Evolutionary conservation across 352 stramenopile species (phyloP), one percentile per base, ranked within the genome.

Genomic region (Pythium volutum): DNA sequence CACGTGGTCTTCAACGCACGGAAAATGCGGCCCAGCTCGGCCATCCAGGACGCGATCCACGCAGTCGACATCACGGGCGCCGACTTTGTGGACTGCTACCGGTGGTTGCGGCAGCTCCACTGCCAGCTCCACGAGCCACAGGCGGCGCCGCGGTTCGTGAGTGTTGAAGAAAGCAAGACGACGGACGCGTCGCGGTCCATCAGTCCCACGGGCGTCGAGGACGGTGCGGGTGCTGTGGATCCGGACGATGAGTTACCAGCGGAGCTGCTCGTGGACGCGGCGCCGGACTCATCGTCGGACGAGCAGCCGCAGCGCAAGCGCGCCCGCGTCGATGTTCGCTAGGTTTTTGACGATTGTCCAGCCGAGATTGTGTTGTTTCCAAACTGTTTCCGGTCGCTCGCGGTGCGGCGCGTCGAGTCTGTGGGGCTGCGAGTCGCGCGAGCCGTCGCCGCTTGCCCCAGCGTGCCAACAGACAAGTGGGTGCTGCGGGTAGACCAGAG

Each of bases 181-280:
- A 55, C 53, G 25, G 64, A 76, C 51, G n/a, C 56, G 3, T 73
- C 62, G 5, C 66, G 73, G 10, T 71, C 73, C 29, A 70, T 76
- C 48, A 80, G 73, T 59, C 73, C 73, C 2, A 80, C 73, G 23
- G 70, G 60, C 16, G 70, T 77, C 12, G 73, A 80, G 2, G 73
- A 77, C 18, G 36, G 54, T 4, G 26, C 20, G 1, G 52, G 26
- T 26, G 49, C 56, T 22, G 18, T 38, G 20, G 48, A 59, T 15
- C 18, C 43, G 3, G 45, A 53, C 15, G 45, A 4, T 5, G 43
- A 50, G 27, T 22, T 67, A 8, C 36, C 16, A 3, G 45, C 43
- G 20, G 43, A 62, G 14, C 42, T 62, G 25, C 26, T 58, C 3
- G 43, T 43, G 22, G 42, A 45, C 10, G 38, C 43, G 3, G 9